These are phyloP conservation scores for Beauveria sp. DNA, from an alignment of 2,329 filamentous ascomycete species.

Conservation along the genomic window DNA sequence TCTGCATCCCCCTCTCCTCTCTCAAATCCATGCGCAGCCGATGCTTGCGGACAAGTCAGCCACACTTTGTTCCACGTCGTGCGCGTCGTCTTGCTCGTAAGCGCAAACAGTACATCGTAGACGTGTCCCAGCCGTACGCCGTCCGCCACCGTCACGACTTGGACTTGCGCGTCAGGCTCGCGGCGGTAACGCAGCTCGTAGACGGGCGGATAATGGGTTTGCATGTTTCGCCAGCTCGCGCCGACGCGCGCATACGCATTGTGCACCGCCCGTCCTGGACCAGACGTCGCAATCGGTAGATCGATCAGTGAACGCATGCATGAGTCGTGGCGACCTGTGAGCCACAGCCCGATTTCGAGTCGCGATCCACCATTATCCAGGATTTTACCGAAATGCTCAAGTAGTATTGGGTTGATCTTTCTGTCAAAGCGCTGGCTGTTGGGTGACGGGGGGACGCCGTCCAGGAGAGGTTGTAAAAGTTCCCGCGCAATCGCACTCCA, in stretches of 20 bases:
- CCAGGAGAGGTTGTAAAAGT: not conserved
- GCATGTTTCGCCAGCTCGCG: not conserved
- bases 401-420: not conserved
- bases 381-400: not conserved
- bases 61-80: not conserved
- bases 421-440: not conserved
- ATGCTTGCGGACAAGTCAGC: not conserved
- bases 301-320: not conserved
- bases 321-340: not conserved
- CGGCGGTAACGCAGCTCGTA: not conserved
- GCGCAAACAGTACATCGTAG: not conserved
- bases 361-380: not conserved
- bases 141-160: not conserved
- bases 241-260: not conserved
- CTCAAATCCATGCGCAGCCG: too few species aligned
- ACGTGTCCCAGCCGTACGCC: not conserved
- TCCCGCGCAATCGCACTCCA: not conserved
- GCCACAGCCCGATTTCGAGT: not conserved
- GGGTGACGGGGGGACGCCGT: not conserved
- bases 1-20: not conserved
- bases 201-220: not conserved
- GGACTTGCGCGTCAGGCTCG: not conserved
- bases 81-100: not conserved
- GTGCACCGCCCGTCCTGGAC: not conserved
- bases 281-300: not conserved